phyloP scores from a whole-genome alignment of 768 basidiomycete species.

The Dendrothele bispora region DNA sequence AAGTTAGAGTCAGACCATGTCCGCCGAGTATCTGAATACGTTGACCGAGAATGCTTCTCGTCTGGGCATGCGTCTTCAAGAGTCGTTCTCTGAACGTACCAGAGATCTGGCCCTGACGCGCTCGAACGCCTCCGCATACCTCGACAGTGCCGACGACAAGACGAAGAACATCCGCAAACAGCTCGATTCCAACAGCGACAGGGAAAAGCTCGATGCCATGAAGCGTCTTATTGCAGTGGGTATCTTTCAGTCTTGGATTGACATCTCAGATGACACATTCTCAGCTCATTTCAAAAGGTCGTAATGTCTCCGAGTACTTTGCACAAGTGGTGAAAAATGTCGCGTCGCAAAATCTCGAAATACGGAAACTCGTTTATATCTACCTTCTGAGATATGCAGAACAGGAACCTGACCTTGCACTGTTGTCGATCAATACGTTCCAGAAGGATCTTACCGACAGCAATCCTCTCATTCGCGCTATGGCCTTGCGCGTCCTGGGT shows the following conservation, averaged over 20 bases:
- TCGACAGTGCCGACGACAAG: conserved; percentile 79
- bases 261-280: not conserved
- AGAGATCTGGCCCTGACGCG: conserved; percentile 66
- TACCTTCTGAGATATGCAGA: conserved; percentile 94
- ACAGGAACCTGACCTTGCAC: conserved; percentile 89
- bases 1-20: too few species aligned
- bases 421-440: conserved; percentile 97
- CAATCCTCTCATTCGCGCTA: conserved; percentile 92
- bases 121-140: conserved; percentile 56
- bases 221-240: conserved; percentile 91
- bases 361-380: conserved; percentile 96
- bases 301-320: conserved; percentile 91
- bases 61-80: conserved; percentile 80
- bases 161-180: conserved; percentile 80
- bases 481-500: conserved; percentile 91
- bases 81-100: conserved; percentile 79
- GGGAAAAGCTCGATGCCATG: conserved; percentile 93
- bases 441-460: conserved; percentile 93
- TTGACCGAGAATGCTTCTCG: conserved; percentile 84
- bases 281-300: conserved; percentile 90
- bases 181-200: conserved; percentile 84
- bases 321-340: conserved; percentile 98
- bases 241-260: conserved; percentile 11
- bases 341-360: conserved; percentile 87
- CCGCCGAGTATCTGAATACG: conserved; percentile 46